Evolutionary conservation across 108 stramenopile species (phyloP).

Genomic region (Parietichytrium sp.): DNA sequence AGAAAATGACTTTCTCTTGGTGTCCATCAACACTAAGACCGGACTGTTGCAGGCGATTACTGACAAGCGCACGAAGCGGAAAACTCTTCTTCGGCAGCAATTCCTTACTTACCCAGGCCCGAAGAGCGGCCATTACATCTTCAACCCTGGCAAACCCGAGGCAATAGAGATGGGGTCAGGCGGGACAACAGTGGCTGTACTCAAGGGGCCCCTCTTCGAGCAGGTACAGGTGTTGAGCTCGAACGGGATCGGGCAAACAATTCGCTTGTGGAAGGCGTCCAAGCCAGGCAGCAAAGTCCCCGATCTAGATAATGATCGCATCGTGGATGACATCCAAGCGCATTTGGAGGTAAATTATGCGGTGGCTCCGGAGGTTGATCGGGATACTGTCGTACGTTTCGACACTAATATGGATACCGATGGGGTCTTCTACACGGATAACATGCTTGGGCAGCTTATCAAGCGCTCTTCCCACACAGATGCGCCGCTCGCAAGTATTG

Average conservation of each 20-base stretch:
- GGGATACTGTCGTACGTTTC: slow-evolving; percentile 19
- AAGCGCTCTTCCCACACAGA: slow-evolving; percentile 5
- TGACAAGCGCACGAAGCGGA: slow-evolving; percentile 37
- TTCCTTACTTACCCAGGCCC: slow-evolving; percentile 3
- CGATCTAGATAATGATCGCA: background rate
- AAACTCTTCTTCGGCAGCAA: background rate
- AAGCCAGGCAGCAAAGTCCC: background rate
- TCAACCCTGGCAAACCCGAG: background rate
- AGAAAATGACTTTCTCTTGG: background rate
- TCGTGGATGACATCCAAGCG: background rate
- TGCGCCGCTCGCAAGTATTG: slow-evolving; percentile 14
- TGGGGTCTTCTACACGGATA: slow-evolving; percentile 21
- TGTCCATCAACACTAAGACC: slow-evolving; percentile 1
- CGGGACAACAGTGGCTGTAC: background rate
- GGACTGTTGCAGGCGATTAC: slow-evolving; percentile 10
- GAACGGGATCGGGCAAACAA: slow-evolving; percentile 11
- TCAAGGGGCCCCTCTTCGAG: slow-evolving; percentile 21
- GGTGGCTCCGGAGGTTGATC: background rate
- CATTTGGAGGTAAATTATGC: background rate
- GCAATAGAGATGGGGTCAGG: background rate
- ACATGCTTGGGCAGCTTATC: background rate
- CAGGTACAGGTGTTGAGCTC: background rate
- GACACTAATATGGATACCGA: slow-evolving; percentile 34
- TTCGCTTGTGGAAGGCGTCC: background rate
- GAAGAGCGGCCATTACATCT: background rate